These are phyloP conservation scores for Albizia julibrissin DNA, from an alignment of 306 rosid species.

Conservation along the genomic window DNA sequence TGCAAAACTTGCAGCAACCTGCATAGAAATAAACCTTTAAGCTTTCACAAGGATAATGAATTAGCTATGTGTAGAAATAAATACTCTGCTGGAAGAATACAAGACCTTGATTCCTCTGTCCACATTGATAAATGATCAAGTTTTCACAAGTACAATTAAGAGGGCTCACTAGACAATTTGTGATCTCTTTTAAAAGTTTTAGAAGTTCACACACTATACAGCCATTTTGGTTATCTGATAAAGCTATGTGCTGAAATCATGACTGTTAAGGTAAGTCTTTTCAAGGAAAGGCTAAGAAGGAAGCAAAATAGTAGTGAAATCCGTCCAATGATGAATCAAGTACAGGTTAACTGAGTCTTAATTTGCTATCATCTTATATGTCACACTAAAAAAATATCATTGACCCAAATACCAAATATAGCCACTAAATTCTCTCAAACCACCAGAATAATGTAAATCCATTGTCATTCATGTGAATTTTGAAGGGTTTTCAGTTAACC, in stretches of 20 bases:
- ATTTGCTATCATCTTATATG: background rate
- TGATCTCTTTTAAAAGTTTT: background rate
- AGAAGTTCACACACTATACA: background rate
- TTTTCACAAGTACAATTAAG: background rate
- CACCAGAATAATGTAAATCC: background rate
- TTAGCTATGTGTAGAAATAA: background rate
- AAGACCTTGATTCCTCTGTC: background rate
- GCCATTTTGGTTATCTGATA: background rate
- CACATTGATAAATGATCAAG: background rate
- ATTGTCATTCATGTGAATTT: background rate
- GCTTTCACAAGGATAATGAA: background rate
- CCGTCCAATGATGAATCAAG: background rate
- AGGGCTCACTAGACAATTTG: background rate
- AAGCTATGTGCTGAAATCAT: background rate
- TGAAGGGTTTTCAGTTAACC: background rate
- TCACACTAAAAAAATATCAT: background rate
- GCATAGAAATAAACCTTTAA: slow-evolving; percentile 23
- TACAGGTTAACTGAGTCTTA: background rate
- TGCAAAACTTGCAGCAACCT: slow-evolving; percentile 96
- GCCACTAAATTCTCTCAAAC: background rate
- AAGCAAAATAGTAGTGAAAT: background rate
- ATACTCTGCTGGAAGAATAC: background rate
- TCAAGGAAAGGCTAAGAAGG: background rate
- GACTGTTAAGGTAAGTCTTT: background rate
- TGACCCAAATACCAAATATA: slow-evolving; percentile 3